Percentiles rank a stretch among this genome's conserved stretches.
These are phyloP conservation scores for Debaryomyces psychrophilus DNA, from an alignment of 1,139 yeast species.

Conservation along the genomic window DNA sequence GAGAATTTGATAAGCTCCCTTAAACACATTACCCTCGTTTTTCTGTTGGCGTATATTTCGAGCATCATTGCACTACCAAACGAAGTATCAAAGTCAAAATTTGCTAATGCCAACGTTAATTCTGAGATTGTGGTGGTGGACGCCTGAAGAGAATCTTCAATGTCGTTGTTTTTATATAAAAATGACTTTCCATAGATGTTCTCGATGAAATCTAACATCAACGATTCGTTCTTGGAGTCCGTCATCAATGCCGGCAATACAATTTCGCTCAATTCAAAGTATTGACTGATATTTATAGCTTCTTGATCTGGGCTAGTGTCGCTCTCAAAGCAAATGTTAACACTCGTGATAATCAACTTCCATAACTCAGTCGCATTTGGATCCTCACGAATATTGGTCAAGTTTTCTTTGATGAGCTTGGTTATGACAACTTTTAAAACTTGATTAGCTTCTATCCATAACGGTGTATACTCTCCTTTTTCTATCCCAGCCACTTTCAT, in stretches of 20 bases:
- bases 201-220: conserved; percentile 48
- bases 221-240: conserved; percentile 26
- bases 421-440: conserved; percentile 30
- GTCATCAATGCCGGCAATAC: conserved; percentile 43
- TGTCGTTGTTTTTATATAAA: conserved; percentile 36
- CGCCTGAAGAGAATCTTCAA: conserved; percentile 22
- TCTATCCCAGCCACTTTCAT: conserved; percentile 42
- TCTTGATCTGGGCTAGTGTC: conserved; percentile 42
- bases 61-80: conserved; percentile 41
- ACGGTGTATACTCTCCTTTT: conserved; percentile 22
- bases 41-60: conserved; percentile 24
- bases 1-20: conserved; percentile 34
- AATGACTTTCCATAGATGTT: conserved; percentile 36
- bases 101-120: conserved; percentile 3
- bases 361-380: conserved; percentile 37
- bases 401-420: conserved; percentile 23
- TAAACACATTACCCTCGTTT: conserved; percentile 36
- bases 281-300: conserved; percentile 50
- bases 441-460: conserved; percentile 50
- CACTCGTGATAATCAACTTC: conserved; percentile 46
- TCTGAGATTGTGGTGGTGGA: background rate
- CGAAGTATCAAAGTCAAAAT: conserved; percentile 14
- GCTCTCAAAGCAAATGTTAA: conserved; percentile 44
- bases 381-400: conserved; percentile 22
- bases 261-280: conserved; percentile 41